Base-by-base conservation (phyloP, 768 basidiomycete genomes). In the Amanita inopinata region DNA sequence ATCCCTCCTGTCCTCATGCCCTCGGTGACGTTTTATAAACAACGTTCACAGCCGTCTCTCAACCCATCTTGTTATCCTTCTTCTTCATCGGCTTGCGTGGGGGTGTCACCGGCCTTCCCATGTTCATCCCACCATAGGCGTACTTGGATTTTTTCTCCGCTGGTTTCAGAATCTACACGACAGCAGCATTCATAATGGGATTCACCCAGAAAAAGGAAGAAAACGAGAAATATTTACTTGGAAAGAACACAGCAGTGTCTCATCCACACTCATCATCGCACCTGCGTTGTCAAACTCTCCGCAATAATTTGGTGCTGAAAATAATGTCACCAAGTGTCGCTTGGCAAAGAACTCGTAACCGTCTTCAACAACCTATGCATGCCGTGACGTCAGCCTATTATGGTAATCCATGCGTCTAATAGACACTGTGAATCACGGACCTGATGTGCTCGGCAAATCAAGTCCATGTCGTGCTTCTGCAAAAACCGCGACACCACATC, bases 231-330 rank as follows among this genome's bases (percentile, higher is more conserved):
- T 24, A 43, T 63, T 46, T 50, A 93, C 91, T 67, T 97, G 94
- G 89, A 98, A 97, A 5, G 93, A 97, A 66, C 94, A 97, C 50
- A 98, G 62, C 51, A 98, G 62, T 6, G 94, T 96, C 65, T 97
- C 94, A 55, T 97, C 94, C 32, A 99, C 94, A 56, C 88, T 92
- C 94, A 98, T 99, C 94, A 99, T 99, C 24, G 94, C 94, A 27
- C 94, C 94, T 3, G 94, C 93, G 61, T 99, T 99, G 63, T 99
- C 94, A 56, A 99, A 99, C 68, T 98, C 87, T 50, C 90, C 86
- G 53, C 85, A 89, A 56, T 90, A 89, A 69, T 90, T 89, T 46
- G 94, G 94, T 39, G 94, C 94, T 17, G 91, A 94, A 69, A 98
- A 98, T 33, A 98, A 62, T 32, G 94, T 98, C 51, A 98, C 94